These are phyloP conservation scores for Ceratocystis variospora DNA, from an alignment of 2,329 filamentous ascomycete species.

Conservation along the genomic window DNA sequence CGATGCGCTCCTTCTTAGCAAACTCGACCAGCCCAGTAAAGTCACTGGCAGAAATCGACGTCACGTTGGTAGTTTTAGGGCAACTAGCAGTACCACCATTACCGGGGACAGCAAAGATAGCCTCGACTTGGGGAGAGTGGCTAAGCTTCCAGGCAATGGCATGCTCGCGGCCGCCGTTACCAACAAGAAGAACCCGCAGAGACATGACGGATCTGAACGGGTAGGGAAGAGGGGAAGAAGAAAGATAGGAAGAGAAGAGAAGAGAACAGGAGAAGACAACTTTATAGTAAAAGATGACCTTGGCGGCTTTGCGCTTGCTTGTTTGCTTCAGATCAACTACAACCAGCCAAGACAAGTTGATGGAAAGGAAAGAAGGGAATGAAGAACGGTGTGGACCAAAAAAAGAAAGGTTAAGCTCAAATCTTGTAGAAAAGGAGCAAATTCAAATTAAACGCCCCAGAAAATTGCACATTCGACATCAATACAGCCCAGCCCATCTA, in stretches of 20 bases:
- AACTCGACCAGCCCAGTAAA: constrained; percentile 65
- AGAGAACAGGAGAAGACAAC: not conserved
- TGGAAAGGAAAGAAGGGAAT: too few species aligned
- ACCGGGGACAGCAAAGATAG: constrained; percentile 58
- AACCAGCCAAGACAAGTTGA: not conserved
- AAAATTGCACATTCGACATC: not conserved
- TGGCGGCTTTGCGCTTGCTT: constrained; percentile 3
- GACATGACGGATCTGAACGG: constrained; percentile 10
- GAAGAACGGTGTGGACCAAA: not conserved
- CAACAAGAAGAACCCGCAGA: constrained; percentile 63
- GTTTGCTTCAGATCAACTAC: not conserved
- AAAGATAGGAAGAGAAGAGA: not conserved
- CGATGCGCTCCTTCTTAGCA: constrained; percentile 57
- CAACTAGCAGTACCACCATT: constrained; percentile 73
- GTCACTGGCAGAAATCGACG: constrained; percentile 55
- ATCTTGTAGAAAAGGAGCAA: constrained; percentile 7
- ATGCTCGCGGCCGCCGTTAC: constrained; percentile 89
- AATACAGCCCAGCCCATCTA: not conserved
- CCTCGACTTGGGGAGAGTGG: constrained; percentile 64
- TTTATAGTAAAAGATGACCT: not conserved
- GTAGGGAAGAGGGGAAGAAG: not conserved
- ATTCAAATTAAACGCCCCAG: not conserved
- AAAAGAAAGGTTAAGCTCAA: not conserved
- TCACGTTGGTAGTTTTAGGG: constrained; percentile 60
- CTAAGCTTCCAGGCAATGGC: constrained; percentile 87